A percentile compares a stretch with the other conserved stretches of the same genome.
Evolutionary conservation across 306 rosid genomes (phyloP).

Genomic region (Vigna unguiculata): DNA sequence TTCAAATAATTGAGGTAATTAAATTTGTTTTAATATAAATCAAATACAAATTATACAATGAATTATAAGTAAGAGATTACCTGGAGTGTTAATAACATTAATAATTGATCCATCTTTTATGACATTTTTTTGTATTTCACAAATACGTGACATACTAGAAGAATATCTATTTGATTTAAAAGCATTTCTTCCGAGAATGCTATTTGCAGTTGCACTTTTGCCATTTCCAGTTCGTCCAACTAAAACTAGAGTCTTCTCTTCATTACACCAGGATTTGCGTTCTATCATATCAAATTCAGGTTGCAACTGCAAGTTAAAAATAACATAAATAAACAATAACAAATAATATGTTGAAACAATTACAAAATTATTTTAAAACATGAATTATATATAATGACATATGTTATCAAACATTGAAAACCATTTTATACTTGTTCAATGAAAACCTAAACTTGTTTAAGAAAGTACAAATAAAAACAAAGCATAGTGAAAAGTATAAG

Average conservation of each 20-base stretch:
- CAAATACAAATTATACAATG: neutral
- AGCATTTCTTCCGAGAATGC: conserved; percentile 68
- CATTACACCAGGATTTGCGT: conserved; percentile 43
- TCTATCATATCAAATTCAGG: neutral
- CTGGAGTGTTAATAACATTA: conserved; percentile 91
- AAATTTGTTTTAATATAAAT: neutral
- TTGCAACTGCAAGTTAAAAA: neutral
- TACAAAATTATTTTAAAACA: too few species aligned
- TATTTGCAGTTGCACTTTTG: conserved; percentile 89
- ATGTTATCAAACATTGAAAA: too few species aligned
- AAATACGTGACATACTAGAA: conserved; percentile 53
- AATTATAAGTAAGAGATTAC: conserved; percentile 42
- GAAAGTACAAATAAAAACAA: too few species aligned
- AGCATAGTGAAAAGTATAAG: too few species aligned
- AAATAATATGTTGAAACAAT: too few species aligned
- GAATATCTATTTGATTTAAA: conserved; percentile 67
- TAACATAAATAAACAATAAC: neutral
- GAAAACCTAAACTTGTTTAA: too few species aligned
- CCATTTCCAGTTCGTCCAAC: conserved; percentile 93
- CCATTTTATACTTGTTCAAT: too few species aligned
- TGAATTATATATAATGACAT: too few species aligned
- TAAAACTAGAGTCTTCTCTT: conserved; percentile 66
- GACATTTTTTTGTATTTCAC: conserved; percentile 55
- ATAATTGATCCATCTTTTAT: conserved; percentile 63
- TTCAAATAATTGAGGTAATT: conserved; percentile 1